Evolutionary conservation across 306 rosid genomes (phyloP), one percentile per base, ranked within the genome.

Genomic region (Vicia villosa): DNA sequence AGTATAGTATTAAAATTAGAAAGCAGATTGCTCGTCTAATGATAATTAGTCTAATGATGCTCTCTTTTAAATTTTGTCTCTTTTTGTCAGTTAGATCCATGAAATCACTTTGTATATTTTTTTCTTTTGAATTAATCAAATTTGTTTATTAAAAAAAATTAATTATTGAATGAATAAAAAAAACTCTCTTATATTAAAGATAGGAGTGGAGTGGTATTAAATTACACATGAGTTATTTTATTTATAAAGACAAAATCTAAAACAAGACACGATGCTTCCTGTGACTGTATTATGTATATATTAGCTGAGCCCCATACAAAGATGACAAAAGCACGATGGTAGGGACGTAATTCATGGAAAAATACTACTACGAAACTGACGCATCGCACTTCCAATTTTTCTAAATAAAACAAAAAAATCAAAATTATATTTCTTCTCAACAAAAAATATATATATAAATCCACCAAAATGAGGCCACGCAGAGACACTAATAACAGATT

Each of bases 391-490:
- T 36, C 66, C 20, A 17, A 17, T 12, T 10, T 61, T 36, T 1
- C 6, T 4, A 56, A 1, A 3, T 3, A 57, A 26, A 1, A 14
- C 15, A 59, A 8, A 51, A 10, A 21, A 54, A 11, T 11, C 8
- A 5, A 54, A 54, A 54, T 22, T 0, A 11, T 2, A 54, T 12
- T 21, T 5, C 22, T 5, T 4, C 5, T 2, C 8, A 14, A 17
- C 12, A 49, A 8, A 17, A 47, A 52, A 47, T 5, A 16, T 6
- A 45, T 21, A 30, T 32, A 47, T 46, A 12, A 38, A 16, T 4
- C 15, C 34, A 28, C 3, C 4, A 19, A 10, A 66, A 74, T 75
- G 79, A 34, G 74, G 16, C 52, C 79, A 34, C 74, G 79, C 11
- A 42, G 41, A 12, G 72, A 65, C 10, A 43, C 10, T 4, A 52